Evolutionary conservation across 129 eudicot species (phyloP), one percentile per base, ranked within the genome.

Genomic region (Erigeron canadensis): DNA sequence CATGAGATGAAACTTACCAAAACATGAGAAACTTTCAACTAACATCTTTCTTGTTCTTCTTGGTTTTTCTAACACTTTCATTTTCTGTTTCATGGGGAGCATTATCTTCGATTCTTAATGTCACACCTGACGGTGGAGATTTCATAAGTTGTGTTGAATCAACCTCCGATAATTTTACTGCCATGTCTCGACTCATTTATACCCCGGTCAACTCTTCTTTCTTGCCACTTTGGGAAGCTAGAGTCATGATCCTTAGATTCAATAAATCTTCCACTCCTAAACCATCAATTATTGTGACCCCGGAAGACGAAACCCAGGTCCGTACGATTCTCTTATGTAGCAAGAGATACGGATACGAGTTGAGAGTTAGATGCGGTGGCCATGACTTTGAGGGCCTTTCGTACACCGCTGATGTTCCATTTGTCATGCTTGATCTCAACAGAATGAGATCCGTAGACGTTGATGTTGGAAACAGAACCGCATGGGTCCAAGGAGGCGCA

Each of bases 241-340:
- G 28, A 16, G 59, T 53, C 22, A 53, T 5, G 7, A 53, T n/a
- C 9, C 19, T 17, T 5, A 53, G 59, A 7, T 53, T 53, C 59
- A 53, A 51, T 51, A 51, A 51, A 51, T 13, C 57, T 19, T 51
- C 57, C 57, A 51, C 57, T n/a, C 57, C 57, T n/a, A 51, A 51
- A 51, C 57, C 57, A 6, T 13, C 57, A n/a, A 9, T 51, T 9
- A 51, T 51, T 3, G 57, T 51, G 1, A 51, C 57, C 1, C 57
- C 57, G 16, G 6, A 5, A 8, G 21, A 51, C 21, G 57, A 51
- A 51, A 51, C 15, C 19, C 57, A 51, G 16, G 16, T 51, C 57
- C 21, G 21, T 13, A 51, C 57, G 21, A 51, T 19, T 51, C 57
- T 51, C 16, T 51, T 51, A 51, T 51, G 57, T 9, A 13, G 57